These are phyloP conservation scores for Nigrograna mackinnonii DNA, from an alignment of 2,329 filamentous ascomycete genomes.

Conservation along the genomic window DNA sequence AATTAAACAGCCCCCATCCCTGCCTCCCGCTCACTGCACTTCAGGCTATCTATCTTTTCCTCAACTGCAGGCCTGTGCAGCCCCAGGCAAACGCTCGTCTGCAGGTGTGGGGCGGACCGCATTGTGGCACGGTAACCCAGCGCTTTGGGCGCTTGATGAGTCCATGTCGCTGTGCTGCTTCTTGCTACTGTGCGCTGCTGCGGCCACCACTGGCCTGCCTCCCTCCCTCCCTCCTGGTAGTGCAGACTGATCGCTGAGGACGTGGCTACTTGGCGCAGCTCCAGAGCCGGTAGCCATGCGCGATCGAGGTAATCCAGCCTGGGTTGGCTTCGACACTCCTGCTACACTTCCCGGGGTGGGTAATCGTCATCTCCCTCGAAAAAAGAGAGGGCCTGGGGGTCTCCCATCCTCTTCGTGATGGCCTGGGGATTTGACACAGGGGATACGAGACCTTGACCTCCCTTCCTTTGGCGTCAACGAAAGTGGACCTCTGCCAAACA, in stretches of 20 bases:
- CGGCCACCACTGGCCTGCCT: background rate
- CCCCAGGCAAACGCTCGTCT: background rate
- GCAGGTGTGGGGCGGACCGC: conserved; percentile 3
- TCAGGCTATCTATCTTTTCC: conserved; percentile 5
- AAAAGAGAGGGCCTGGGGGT: too few species aligned
- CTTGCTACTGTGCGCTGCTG: background rate
- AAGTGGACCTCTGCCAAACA: too few species aligned
- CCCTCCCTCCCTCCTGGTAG: too few species aligned
- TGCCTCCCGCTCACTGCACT: conserved; percentile 4
- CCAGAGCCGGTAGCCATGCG: background rate
- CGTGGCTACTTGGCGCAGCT: background rate
- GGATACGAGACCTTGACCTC: too few species aligned
- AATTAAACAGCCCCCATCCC: background rate
- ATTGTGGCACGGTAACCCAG: conserved; percentile 3
- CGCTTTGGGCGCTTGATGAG: conserved; percentile 4
- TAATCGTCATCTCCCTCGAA: too few species aligned
- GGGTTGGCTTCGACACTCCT: too few species aligned
- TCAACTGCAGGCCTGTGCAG: background rate
- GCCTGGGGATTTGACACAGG: too few species aligned
- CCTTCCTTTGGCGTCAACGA: too few species aligned
- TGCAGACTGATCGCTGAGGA: background rate
- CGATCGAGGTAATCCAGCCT: too few species aligned
- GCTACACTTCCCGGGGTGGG: too few species aligned
- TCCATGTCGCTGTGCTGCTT: background rate
- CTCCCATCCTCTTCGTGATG: too few species aligned